Percentiles rank a stretch among this genome's conserved stretches.
Conservation (phyloP, 257 asterid genomes). For the Petunia axillaris region DNA sequence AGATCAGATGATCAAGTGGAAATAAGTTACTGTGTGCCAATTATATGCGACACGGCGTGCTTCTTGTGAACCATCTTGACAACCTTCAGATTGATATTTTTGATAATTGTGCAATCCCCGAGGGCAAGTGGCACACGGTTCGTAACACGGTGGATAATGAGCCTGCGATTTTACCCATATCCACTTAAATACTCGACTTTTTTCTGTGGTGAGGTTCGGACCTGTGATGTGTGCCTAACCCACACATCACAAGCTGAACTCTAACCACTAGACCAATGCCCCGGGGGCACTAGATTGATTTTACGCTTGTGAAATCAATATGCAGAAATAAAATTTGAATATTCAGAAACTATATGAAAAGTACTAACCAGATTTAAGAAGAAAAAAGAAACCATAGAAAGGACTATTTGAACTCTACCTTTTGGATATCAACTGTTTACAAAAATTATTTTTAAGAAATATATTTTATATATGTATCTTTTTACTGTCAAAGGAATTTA, state of each 20-base stretch:
- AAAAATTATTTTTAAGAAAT: constrained; percentile 5
- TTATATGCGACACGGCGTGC: not conserved
- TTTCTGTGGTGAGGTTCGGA: no score
- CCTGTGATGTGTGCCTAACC: no score
- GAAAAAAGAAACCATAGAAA: not conserved
- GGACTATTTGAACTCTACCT: not conserved
- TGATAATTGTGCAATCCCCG: no score
- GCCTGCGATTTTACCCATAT: no score
- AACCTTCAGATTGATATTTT: not conserved
- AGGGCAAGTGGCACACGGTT: no score
- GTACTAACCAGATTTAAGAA: not conserved
- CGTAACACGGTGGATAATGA: no score
- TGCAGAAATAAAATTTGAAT: not conserved
- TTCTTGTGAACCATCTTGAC: constrained; percentile 7
- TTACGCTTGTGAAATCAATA: not conserved
- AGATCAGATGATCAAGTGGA: constrained; percentile 9
- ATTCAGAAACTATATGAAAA: constrained; percentile 4
- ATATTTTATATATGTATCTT: not conserved
- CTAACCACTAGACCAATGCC: no score
- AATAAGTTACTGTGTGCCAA: not conserved
- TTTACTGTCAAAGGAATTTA: not conserved
- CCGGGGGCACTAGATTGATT: no score
- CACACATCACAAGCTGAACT: no score
- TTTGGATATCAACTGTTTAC: not conserved
- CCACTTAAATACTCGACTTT: no score